Evolutionary conservation across 148 eudicot genomes (phyloP).

Genomic region (Tetragonia tetragonoides): DNA sequence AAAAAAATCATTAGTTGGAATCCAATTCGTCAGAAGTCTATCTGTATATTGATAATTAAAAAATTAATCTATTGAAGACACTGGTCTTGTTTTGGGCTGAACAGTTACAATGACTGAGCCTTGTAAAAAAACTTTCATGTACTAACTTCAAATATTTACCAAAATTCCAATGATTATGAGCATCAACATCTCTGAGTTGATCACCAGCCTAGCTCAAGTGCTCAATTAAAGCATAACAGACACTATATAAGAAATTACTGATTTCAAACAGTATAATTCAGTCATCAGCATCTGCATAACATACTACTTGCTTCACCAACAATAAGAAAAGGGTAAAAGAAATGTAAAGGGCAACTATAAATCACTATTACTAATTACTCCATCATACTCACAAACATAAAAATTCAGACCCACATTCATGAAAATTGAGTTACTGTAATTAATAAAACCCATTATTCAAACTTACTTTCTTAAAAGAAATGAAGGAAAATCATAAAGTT

Average conservation of each 20-base stretch:
- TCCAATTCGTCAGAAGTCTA: too few relatives aligned
- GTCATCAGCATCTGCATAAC: background rate
- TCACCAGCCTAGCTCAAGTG: background rate
- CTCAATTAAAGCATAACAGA: background rate
- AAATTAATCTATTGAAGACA: background rate
- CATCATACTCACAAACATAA: background rate
- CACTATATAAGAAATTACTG: background rate
- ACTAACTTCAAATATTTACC: background rate
- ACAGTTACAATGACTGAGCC: background rate
- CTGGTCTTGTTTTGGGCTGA: background rate
- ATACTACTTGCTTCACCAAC: background rate
- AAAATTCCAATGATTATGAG: background rate
- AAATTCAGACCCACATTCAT: background rate
- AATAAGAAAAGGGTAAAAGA: background rate
- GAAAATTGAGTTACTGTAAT: background rate
- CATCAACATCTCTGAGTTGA: background rate
- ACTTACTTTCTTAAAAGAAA: constrained; percentile 10
- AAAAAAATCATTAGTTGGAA: too few relatives aligned
- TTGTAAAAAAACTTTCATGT: background rate
- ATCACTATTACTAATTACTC: background rate
- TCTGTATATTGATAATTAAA: too few relatives aligned
- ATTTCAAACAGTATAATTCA: background rate
- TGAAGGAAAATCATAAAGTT: background rate
- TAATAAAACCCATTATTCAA: background rate
- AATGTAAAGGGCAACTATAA: background rate